Conservation (phyloP, 805 yeast genomes). For the Candida namnaoensis region DNA sequence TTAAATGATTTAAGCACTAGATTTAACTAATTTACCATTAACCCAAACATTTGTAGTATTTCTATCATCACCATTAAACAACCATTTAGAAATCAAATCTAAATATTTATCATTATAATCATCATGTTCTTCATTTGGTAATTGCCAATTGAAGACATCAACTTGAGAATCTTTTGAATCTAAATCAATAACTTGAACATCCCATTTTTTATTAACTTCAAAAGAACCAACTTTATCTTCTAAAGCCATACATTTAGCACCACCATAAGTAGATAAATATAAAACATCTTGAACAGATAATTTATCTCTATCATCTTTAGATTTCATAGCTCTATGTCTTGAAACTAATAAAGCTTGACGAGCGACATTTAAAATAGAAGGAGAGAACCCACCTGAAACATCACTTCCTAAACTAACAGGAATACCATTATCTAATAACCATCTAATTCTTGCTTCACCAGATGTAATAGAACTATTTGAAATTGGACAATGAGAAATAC, state of each 20-base stretch:
- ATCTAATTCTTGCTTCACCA: conserved; percentile 80
- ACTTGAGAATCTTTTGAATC: conserved; percentile 44
- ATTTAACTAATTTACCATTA: conserved; percentile 53
- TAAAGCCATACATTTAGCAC: conserved; percentile 68
- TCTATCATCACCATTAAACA: conserved; percentile 90
- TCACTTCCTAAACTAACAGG: conserved; percentile 81
- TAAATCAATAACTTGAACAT: conserved; percentile 71
- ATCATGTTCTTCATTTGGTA: conserved; percentile 22
- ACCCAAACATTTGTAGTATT: conserved; percentile 79
- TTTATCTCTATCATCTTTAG: conserved; percentile 35
- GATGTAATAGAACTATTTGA: conserved; percentile 83
- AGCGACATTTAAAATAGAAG: conserved; percentile 55
- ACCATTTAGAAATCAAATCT: conserved; percentile 77
- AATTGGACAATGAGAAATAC: conserved; percentile 90
- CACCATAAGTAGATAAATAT: conserved; percentile 82
- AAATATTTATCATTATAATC: conserved; percentile 34
- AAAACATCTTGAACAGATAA: conserved; percentile 64
- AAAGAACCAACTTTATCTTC: conserved; percentile 59
- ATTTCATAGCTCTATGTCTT: conserved; percentile 56
- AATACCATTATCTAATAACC: conserved; percentile 53
- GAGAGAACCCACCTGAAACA: conserved; percentile 69
- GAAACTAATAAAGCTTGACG: conserved; percentile 68
- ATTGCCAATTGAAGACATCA: conserved; percentile 72
- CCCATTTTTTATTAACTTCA: conserved; percentile 72
- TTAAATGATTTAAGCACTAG: neutral